Evolutionary conservation across 768 basidiomycete genomes (phyloP), one percentile per base, ranked within the genome.

Genomic region (Lyophyllum shimeji): DNA sequence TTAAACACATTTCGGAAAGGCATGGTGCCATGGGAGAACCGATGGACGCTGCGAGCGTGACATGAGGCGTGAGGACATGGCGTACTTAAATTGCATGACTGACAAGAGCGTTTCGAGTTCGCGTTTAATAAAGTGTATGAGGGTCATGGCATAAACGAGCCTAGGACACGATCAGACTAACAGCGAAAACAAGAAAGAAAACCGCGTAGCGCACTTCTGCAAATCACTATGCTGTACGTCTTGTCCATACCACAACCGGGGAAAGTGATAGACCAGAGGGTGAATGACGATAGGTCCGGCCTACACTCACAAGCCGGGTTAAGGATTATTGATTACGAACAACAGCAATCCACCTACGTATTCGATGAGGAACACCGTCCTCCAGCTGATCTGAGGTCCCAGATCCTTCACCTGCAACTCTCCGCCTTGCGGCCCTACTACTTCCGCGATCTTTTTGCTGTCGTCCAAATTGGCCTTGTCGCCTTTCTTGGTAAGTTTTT

Each of bases 11-110:
- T 91, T 56, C 67, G 65, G 55, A 87, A 71, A 1, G 96, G 97
- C 90, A 98, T 96, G 0, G 96, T 97, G 1, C 86, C 90, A 72
- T 94, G 85, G 27, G 95, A 98, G 80, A 98, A 98, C 11, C 92
- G 89, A 69, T 99, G 97, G 1, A 99, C 84, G 65, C 90, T 93
- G 49, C 7, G 29, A 21, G 17, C 47, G 1, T 21, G 13, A 49
- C 20, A 7, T 45, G 20, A 44, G n/a, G 29, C 9, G 34, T 8
- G 43, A 21, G 50, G 25, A 43, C 27, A 29, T 7, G 51, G 33
- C 23, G 42, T 7, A 25, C 7, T 43, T 24, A 42, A 17, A 42
- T 24, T 2, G 31, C 31, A 59, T 27, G n/a, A 69, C 87, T 53
- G 52, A 90, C 91, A 94, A 96, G 3, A 95, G 55, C 2, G 97